Evolutionary conservation across 1,284 basidiomycete species (phyloP).

Genomic region (Tylopilus sp.): DNA sequence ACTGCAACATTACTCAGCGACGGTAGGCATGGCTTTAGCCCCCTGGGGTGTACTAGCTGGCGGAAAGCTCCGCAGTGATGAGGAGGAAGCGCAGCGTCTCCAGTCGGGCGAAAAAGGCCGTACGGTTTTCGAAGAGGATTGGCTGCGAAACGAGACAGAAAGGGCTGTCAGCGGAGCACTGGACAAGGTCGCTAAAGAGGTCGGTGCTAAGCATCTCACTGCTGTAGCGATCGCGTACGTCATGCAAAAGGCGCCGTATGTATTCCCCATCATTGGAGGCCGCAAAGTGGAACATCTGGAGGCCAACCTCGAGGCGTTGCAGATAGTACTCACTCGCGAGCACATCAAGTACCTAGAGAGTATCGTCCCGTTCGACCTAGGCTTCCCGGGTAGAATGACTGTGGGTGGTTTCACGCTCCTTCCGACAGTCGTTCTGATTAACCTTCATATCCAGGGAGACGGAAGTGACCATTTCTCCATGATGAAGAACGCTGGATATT

Average conservation of each 20-base stretch:
- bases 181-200: constrained; percentile 21
- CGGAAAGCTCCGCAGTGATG: constrained; percentile 9
- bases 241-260: constrained; percentile 46
- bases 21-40: constrained; percentile 22
- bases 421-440: constrained; percentile 19
- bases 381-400: constrained; percentile 41
- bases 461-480: constrained; percentile 18
- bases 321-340: constrained; percentile 39
- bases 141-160: constrained; percentile 26
- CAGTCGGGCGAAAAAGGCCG: constrained; percentile 1
- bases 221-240: constrained; percentile 46
- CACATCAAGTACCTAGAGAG: constrained; percentile 45
- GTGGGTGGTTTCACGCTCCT: constrained; percentile 20
- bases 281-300: constrained; percentile 49
- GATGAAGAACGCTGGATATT: constrained; percentile 4
- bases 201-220: constrained; percentile 23
- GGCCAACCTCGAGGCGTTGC: constrained; percentile 47
- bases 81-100: constrained; percentile 9
- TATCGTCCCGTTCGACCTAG: constrained; percentile 39
- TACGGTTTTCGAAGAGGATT: background rate
- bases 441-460: constrained; percentile 26
- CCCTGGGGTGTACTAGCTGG: constrained; percentile 36
- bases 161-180: constrained; percentile 12
- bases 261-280: constrained; percentile 50
- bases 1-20: background rate